Evolutionary conservation across 1,284 basidiomycete species (phyloP), one percentile per base, ranked within the genome.

Genomic region (Lignosus rhinocerotis): DNA sequence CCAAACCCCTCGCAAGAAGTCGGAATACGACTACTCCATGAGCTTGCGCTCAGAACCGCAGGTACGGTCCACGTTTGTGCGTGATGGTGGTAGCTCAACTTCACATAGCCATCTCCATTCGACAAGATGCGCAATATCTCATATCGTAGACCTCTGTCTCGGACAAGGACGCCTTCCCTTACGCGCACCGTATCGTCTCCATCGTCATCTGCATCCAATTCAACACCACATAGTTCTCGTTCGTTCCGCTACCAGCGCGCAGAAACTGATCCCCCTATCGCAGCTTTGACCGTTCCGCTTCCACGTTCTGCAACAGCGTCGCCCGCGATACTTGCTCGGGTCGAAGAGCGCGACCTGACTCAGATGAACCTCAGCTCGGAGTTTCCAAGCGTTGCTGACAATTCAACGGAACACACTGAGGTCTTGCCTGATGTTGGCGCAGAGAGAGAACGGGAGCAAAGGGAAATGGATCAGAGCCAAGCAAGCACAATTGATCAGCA

Each of bases 81-180:
- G 55, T 34, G 19, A 21, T 7, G n/a, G 41, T 17, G 43, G 16
- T 6, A 31, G 36, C 48, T 44, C 33, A 50, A 16, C n/a, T 36
- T 52, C 39, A 19, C n/a, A 19, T 55, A 90, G 87, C 73, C 79
- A 11, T 88, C 88, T 12, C 85, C 88, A 2, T 80, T 81, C 45
- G 82, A 87, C 66, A 88, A 83, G 65, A 82, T 82, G 70, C 84
- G 85, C 4, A 85, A 90, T 65, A 81, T 89, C 34, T 80, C 81
- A 8, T 65, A 86, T 52, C 80, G 87, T 30, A 79, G 78, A 56
- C 79, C 82, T 9, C 70, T 81, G 19, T 72, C 78, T 16, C 80
- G 85, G 21, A 79, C 78, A 25, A 82, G 88, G n/a, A 90, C 88
- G 8, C 89, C 88, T 2, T 90, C 88, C 6, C 77, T 91, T 10